Conservation (phyloP, 257 asterid genomes). For the Nicotiana noctiflora region DNA sequence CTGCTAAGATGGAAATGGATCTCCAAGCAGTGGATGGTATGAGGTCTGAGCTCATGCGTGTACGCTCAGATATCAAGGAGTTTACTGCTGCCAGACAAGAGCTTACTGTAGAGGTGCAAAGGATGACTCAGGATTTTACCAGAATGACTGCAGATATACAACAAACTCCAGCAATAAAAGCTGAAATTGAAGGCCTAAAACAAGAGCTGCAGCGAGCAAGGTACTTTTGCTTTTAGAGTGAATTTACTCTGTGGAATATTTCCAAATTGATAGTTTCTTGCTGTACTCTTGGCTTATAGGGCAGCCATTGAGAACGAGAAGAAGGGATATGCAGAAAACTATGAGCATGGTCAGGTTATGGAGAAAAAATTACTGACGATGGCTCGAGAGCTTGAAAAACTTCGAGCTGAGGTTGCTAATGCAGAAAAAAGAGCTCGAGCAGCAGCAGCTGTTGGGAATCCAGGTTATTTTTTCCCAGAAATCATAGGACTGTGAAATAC, state of each 20-base stretch:
- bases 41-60: slow-evolving; percentile 83
- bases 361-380: slow-evolving; percentile 72
- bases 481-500: background rate
- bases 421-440: slow-evolving; percentile 79
- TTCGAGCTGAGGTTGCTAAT: slow-evolving; percentile 89
- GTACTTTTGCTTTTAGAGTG: slow-evolving; percentile 19
- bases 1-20: slow-evolving; percentile 71
- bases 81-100: slow-evolving; percentile 73
- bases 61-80: slow-evolving; percentile 68
- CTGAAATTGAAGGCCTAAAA: slow-evolving; percentile 61
- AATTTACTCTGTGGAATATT: background rate
- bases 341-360: slow-evolving; percentile 87
- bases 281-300: slow-evolving; percentile 31
- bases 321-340: slow-evolving; percentile 83
- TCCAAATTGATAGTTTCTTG: background rate
- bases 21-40: slow-evolving; percentile 58
- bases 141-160: slow-evolving; percentile 72
- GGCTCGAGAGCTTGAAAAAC: slow-evolving; percentile 91
- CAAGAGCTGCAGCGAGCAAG: slow-evolving; percentile 76
- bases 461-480: slow-evolving; percentile 34
- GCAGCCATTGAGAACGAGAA: slow-evolving; percentile 90
- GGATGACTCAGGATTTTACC: slow-evolving; percentile 81
- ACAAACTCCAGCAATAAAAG: slow-evolving; percentile 71
- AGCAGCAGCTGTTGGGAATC: slow-evolving; percentile 54
- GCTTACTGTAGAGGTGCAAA: slow-evolving; percentile 62